A percentile compares a stretch with the other conserved stretches of the same genome.
Evolutionary conservation across 2,329 filamentous ascomycete species (phyloP).

Genomic region (Tolypocladium ophioglossoides): DNA sequence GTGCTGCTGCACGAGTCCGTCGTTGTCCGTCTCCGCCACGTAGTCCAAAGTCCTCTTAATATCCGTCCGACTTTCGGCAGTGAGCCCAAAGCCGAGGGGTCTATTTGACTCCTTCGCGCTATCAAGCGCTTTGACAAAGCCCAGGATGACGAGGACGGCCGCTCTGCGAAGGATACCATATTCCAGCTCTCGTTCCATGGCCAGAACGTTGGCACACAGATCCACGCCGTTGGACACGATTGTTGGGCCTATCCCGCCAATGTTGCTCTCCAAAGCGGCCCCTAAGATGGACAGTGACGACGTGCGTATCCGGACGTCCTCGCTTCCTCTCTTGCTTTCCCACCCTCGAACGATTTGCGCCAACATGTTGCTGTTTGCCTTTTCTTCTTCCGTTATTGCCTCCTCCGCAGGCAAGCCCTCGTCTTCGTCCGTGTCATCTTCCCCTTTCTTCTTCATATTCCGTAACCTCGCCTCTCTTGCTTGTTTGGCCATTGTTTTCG

Average conservation of each 20-base stretch:
- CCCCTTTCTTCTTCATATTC: slow-evolving; percentile 37
- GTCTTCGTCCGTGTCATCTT: slow-evolving; percentile 35
- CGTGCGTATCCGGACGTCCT: slow-evolving; percentile 59
- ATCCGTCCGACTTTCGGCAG: slow-evolving; percentile 45
- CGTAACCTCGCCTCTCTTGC: slow-evolving; percentile 36
- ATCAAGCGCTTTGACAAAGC: slow-evolving; percentile 50
- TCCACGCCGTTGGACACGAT: slow-evolving; percentile 49
- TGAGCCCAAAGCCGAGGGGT: slow-evolving; percentile 42
- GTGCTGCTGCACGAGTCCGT: slow-evolving; percentile 58
- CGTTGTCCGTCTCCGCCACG: slow-evolving; percentile 53
- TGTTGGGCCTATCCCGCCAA: slow-evolving; percentile 41
- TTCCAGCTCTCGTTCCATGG: slow-evolving; percentile 48
- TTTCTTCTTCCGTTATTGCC: slow-evolving; percentile 31
- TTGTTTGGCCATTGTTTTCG: slow-evolving; percentile 48
- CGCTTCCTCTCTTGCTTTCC: slow-evolving; percentile 53
- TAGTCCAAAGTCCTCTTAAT: slow-evolving; percentile 53
- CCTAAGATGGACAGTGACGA: slow-evolving; percentile 60
- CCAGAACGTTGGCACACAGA: slow-evolving; percentile 50
- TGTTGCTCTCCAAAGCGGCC: slow-evolving; percentile 47
- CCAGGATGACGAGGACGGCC: slow-evolving; percentile 52
- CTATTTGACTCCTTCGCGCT: slow-evolving; percentile 34
- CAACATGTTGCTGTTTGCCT: slow-evolving; percentile 37
- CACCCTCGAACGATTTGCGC: slow-evolving; percentile 54
- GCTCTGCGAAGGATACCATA: slow-evolving; percentile 56
- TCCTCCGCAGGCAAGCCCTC: slow-evolving; percentile 34